Conservation (phyloP, 202 grass and related monocot genomes). For the Setaria viridis region DNA sequence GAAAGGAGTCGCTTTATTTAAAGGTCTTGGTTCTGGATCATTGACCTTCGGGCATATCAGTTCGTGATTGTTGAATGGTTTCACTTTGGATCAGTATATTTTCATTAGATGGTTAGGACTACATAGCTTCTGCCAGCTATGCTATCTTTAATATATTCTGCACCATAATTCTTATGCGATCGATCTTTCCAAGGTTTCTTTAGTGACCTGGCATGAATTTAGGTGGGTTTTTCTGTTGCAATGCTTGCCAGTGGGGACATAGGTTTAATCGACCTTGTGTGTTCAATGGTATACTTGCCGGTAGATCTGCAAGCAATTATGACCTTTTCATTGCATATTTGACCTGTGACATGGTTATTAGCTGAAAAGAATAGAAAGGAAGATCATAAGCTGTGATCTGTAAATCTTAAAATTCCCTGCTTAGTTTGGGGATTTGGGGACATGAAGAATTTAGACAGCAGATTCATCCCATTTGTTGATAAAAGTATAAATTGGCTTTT, state of each 20-base stretch:
- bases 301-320: conserved; percentile 7
- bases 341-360: not conserved
- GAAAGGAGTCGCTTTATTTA: not conserved
- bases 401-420: not conserved
- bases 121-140: not conserved
- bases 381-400: not conserved
- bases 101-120: conserved; percentile 20
- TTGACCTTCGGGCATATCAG: conserved; percentile 6
- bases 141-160: not conserved
- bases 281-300: not conserved
- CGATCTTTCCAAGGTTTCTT: not conserved
- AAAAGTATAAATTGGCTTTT: not conserved
- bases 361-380: conserved; percentile 2
- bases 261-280: not conserved
- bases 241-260: conserved; percentile 25
- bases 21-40: not conserved
- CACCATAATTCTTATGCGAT: conserved; percentile 1
- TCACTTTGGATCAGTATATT: conserved; percentile 28
- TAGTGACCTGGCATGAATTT: not conserved
- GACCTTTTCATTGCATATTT: conserved; percentile 12
- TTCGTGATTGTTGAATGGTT: conserved; percentile 22
- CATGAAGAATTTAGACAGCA: conserved; percentile 1
- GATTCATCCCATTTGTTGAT: conserved; percentile 22
- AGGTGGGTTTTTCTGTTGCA: conserved; percentile 2
- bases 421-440: conserved; percentile 13